Conservation (phyloP, 1,284 basidiomycete species). For the Golubevia sp. region DNA sequence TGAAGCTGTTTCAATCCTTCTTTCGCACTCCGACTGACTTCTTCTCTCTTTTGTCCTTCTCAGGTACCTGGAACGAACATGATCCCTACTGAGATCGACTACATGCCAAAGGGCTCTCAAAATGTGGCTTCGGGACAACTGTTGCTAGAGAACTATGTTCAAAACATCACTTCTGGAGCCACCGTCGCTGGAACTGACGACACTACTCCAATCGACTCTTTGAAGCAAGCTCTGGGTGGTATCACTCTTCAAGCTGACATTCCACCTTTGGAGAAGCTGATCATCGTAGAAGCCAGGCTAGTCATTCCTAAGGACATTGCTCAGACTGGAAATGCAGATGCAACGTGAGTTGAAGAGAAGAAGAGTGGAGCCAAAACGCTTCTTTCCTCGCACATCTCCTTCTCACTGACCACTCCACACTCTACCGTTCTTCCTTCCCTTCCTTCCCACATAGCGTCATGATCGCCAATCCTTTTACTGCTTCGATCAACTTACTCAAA, state of each 20-base stretch:
- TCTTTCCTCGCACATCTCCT: no score
- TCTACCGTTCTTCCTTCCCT: neutral
- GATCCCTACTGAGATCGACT: constrained; percentile 68
- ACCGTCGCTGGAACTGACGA: constrained; percentile 69
- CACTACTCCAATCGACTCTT: constrained; percentile 72
- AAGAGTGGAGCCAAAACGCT: no score
- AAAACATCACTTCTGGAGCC: constrained; percentile 70
- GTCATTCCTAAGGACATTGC: constrained; percentile 58
- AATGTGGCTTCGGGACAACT: constrained; percentile 67
- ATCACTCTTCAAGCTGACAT: constrained; percentile 72
- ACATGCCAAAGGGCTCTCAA: constrained; percentile 69
- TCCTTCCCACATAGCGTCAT: no score
- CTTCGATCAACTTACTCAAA: constrained; percentile 72
- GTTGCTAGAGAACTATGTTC: constrained; percentile 74
- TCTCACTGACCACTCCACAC: neutral
- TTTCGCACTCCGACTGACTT: constrained; percentile 51
- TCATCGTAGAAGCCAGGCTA: constrained; percentile 65
- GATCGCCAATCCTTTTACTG: constrained; percentile 76
- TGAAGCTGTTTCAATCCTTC: constrained; percentile 1
- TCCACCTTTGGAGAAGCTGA: constrained; percentile 71
- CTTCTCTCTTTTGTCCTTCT: constrained; percentile 59
- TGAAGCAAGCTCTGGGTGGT: constrained; percentile 71
- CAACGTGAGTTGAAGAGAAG: constrained; percentile 62
- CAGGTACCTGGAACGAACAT: constrained; percentile 35
- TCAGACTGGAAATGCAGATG: constrained; percentile 68